These are phyloP conservation scores for Pichiaceae sp. DNA, from an alignment of 1,139 yeast genomes.

Conservation along the genomic window DNA sequence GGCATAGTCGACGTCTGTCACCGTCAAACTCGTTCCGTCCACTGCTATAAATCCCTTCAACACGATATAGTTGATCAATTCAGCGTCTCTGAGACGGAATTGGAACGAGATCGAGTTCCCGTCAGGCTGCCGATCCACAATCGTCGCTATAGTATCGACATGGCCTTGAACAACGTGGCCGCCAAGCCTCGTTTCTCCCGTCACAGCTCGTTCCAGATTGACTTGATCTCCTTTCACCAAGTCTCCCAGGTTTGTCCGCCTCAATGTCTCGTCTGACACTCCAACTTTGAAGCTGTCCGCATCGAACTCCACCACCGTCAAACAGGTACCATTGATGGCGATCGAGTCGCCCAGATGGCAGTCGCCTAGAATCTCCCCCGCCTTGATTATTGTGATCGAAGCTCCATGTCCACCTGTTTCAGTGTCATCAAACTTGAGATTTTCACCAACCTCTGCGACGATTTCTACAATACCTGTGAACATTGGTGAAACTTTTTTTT, in stretches of 20 bases:
- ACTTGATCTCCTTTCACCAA: conserved; percentile 54
- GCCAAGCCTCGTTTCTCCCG: conserved; percentile 75
- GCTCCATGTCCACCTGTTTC: conserved; percentile 74
- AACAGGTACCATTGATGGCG: conserved; percentile 81
- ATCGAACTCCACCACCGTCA: conserved; percentile 85
- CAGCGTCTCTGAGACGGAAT: conserved; percentile 61
- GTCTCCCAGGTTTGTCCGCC: conserved; percentile 67
- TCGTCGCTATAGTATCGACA: conserved; percentile 79
- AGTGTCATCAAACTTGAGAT: conserved; percentile 40
- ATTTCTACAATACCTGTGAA: conserved; percentile 91
- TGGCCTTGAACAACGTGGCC: conserved; percentile 99
- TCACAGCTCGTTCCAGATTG: conserved; percentile 75
- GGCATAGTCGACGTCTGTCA: conserved; percentile 61
- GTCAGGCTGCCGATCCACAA: conserved; percentile 47
- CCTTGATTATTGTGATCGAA: conserved; percentile 58
- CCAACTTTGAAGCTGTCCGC: conserved; percentile 69
- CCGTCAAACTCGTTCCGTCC: conserved; percentile 92
- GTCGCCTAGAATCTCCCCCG: conserved; percentile 58
- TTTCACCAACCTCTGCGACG: conserved; percentile 57
- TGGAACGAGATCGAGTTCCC: conserved; percentile 75
- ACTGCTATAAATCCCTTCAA: conserved; percentile 89
- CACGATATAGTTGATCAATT: conserved; percentile 67
- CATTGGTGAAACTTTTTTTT: conserved; percentile 34
- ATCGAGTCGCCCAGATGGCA: conserved; percentile 92
- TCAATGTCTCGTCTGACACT: conserved; percentile 84